Percentiles rank a stretch among this genome's conserved stretches.
Conservation (phyloP, 805 yeast species). For the Zygotorulaspora danielsina region DNA sequence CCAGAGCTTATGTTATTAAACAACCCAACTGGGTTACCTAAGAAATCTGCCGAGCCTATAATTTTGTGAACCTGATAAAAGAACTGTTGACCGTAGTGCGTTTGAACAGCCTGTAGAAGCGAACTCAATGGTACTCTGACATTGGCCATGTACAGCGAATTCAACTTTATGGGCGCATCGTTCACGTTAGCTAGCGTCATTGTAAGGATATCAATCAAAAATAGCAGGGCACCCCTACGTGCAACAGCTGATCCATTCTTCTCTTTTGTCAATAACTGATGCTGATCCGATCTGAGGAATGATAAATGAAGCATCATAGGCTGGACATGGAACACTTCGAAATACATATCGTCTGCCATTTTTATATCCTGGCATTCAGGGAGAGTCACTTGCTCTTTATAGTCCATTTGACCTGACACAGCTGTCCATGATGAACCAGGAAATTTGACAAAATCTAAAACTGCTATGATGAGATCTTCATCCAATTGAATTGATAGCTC, state of each 20-base stretch:
- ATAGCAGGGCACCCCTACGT: constrained; percentile 59
- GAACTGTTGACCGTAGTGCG: constrained; percentile 90
- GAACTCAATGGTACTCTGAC: constrained; percentile 80
- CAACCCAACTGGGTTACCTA: constrained; percentile 96
- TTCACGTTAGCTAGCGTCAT: constrained; percentile 97
- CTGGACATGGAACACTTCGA: constrained; percentile 88
- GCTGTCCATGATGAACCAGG: constrained; percentile 79
- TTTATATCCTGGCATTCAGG: constrained; percentile 64
- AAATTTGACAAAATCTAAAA: constrained; percentile 71
- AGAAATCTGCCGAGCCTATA: constrained; percentile 90
- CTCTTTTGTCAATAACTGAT: constrained; percentile 60
- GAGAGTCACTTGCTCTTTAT: constrained; percentile 62
- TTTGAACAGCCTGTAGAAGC: constrained; percentile 61
- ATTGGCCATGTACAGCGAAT: constrained; percentile 83
- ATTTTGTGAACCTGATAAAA: constrained; percentile 88
- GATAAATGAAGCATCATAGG: constrained; percentile 87
- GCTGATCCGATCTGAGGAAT: constrained; percentile 81
- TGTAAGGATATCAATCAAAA: constrained; percentile 77
- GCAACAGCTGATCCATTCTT: constrained; percentile 18
- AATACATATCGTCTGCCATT: constrained; percentile 72
- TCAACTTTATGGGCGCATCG: constrained; percentile 90
- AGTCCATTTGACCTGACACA: constrained; percentile 39
- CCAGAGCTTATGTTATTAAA: constrained; percentile 93
- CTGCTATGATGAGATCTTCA: constrained; percentile 82
- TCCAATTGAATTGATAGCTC: constrained; percentile 91